Evolutionary conservation across 139 green algal genomes (phyloP).

Genomic region (Zygnema cylindricum): DNA sequence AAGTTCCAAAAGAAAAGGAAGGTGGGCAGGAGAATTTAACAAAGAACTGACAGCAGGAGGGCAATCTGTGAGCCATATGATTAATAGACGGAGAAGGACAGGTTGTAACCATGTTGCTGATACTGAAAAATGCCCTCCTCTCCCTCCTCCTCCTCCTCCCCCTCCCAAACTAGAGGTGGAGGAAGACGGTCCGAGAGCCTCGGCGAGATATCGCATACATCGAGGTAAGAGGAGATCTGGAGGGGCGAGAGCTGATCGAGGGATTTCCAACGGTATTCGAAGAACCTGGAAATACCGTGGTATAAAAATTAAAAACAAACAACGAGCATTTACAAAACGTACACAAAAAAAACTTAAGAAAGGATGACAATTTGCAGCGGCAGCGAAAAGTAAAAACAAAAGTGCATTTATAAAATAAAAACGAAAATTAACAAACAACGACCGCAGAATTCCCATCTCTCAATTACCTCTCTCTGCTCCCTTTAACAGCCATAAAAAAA

Average conservation of each 20-base stretch:
- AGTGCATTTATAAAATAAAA: not conserved
- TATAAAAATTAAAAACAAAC: too few relatives aligned
- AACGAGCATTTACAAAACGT: too few relatives aligned
- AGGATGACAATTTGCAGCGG: not conserved
- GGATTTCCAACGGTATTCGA: slow-evolving; percentile 61
- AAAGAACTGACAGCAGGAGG: slow-evolving; percentile 66
- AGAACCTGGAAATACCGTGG: slow-evolving; percentile 38
- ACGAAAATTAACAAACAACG: not conserved
- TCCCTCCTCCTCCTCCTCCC: not conserved
- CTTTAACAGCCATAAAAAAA: too few relatives aligned
- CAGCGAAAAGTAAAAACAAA: not conserved
- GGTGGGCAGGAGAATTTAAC: slow-evolving; percentile 59
- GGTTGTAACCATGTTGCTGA: slow-evolving; percentile 48
- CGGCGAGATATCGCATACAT: slow-evolving; percentile 54
- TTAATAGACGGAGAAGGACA: slow-evolving; percentile 72
- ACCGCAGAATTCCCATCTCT: too few relatives aligned
- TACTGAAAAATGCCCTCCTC: not conserved
- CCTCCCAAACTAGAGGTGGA: not conserved
- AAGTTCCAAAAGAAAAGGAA: slow-evolving; percentile 39
- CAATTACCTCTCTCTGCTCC: too few relatives aligned
- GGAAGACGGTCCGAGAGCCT: not conserved
- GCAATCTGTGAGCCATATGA: slow-evolving; percentile 76
- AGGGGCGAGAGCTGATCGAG: slow-evolving; percentile 38
- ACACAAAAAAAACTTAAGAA: not conserved
- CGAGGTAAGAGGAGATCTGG: slow-evolving; percentile 62